phyloP scores from a whole-genome alignment of 179 eudicot species.

The Patellifolia procumbens region DNA sequence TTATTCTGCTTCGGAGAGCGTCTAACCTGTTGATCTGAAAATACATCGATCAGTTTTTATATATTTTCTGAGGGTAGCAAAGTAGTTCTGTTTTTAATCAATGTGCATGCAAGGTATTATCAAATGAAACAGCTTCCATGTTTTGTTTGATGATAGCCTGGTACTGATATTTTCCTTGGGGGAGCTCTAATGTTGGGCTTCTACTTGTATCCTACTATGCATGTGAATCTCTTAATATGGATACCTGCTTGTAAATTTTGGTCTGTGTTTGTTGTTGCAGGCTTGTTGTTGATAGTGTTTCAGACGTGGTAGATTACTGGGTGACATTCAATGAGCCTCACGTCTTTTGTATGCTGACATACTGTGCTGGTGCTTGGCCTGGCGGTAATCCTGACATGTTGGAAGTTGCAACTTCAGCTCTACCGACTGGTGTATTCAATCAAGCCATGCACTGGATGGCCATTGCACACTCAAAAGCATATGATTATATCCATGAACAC shows the following conservation, averaged over 20 bases:
- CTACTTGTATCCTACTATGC: not conserved
- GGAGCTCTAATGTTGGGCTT: not conserved
- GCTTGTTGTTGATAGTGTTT: conserved; percentile 85
- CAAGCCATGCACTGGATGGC: conserved; percentile 94
- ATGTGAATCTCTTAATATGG: not conserved
- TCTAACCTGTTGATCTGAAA: not conserved
- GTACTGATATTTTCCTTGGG: not conserved
- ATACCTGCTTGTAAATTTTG: not conserved
- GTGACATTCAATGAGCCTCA: conserved; percentile 98
- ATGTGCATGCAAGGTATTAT: not conserved
- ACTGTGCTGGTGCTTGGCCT: conserved; percentile 99
- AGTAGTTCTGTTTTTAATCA: not conserved
- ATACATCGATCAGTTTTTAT: not conserved
- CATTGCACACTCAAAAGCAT: conserved; percentile 84
- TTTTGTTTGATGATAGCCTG: not conserved
- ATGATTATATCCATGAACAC: conserved; percentile 89
- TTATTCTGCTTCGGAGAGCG: not conserved
- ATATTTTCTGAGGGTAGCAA: not conserved
- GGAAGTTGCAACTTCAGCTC: conserved; percentile 92
- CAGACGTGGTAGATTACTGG: conserved; percentile 92
- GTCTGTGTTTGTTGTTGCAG: conserved; percentile 48
- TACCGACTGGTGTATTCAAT: conserved; percentile 87
- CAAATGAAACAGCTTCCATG: not conserved
- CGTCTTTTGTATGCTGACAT: conserved; percentile 89
- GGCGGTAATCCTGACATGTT: conserved; percentile 99